A percentile compares a stretch with the other conserved stretches of the same genome.
Conservation (phyloP, 2,329 filamentous ascomycete genomes). For the Fusarium anguioides region DNA sequence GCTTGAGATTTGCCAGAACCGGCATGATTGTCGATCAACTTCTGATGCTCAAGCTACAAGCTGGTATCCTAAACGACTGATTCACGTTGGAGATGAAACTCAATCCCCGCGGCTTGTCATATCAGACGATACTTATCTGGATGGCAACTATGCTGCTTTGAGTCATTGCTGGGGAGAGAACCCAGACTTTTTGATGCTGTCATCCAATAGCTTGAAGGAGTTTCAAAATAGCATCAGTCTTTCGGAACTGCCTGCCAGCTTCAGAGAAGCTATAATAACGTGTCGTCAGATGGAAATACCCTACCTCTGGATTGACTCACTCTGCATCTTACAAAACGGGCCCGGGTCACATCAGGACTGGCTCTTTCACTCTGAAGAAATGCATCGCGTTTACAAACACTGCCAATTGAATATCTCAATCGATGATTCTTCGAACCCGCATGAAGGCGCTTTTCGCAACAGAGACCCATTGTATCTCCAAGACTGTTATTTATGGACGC, state of each 20-base stretch:
- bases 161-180: slow-evolving; percentile 1
- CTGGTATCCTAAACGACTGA: not conserved
- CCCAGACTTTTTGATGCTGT: not conserved
- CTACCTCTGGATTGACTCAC: slow-evolving; percentile 7
- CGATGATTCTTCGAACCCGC: not conserved
- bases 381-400: not conserved
- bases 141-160: not conserved
- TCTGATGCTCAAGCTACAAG: not conserved
- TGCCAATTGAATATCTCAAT: not conserved
- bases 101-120: not conserved
- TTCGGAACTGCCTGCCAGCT: not conserved
- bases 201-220: not conserved
- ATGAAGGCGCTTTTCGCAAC: not conserved
- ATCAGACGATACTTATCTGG: not conserved
- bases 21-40: not conserved
- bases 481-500: not conserved
- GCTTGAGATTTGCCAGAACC: not conserved
- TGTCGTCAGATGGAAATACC: not conserved
- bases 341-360: not conserved
- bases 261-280: not conserved
- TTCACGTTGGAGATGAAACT: not conserved
- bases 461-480: not conserved
- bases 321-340: not conserved
- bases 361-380: not conserved
- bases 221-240: not conserved